Conservation (phyloP, 179 eudicot genomes). For the Silene coronaria region DNA sequence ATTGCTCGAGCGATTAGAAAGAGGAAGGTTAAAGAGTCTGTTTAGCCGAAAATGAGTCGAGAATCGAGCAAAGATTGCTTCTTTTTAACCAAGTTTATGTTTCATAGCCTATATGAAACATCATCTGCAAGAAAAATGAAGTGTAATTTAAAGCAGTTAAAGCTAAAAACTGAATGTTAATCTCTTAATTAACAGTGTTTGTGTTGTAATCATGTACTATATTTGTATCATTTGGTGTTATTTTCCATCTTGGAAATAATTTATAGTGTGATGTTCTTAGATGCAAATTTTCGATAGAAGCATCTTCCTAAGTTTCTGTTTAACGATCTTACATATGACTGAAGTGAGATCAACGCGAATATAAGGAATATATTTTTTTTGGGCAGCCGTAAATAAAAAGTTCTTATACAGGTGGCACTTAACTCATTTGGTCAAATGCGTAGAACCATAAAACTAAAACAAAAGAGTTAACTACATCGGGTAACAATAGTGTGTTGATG, state of each 20-base stretch:
- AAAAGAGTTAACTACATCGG: no score
- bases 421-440: no score
- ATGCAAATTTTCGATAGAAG: no score
- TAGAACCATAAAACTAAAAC: no score
- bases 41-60: slow-evolving; percentile 56
- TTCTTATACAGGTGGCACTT: no score
- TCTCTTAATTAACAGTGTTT: slow-evolving; percentile 2
- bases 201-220: slow-evolving; percentile 21
- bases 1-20: slow-evolving; percentile 74
- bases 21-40: slow-evolving; percentile 64
- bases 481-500: no score
- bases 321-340: no score
- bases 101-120: slow-evolving; percentile 71
- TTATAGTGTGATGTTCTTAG: no score
- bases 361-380: no score
- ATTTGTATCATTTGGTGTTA: slow-evolving; percentile 9
- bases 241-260: slow-evolving; percentile 23
- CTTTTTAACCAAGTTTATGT: slow-evolving; percentile 16
- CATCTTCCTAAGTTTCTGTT: no score
- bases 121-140: neutral
- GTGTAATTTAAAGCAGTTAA: slow-evolving; percentile 3
- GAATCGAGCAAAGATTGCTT: neutral
- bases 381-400: no score
- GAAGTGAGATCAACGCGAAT: no score
- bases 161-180: neutral